Conservation (phyloP, 2,329 filamentous ascomycete genomes). For the Alternaria sp. region DNA sequence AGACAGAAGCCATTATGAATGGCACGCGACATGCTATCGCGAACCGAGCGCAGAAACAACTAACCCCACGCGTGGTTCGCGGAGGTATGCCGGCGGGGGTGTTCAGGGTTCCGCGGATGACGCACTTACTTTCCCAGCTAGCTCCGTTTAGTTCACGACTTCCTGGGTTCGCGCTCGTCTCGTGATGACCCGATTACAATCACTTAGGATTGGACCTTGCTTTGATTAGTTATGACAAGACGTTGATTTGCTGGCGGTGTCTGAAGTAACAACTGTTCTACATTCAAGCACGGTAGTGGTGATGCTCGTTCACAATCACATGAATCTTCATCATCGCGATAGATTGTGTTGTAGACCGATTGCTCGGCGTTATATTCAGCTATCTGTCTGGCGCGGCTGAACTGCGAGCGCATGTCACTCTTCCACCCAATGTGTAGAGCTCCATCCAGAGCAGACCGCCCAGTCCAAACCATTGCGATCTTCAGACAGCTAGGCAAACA, state of each 20-base stretch:
- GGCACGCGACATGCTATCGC: constrained; percentile 21
- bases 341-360: constrained; percentile 20
- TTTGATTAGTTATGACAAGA: background rate
- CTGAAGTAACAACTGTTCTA: background rate
- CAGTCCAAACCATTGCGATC: constrained; percentile 33
- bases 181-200: background rate
- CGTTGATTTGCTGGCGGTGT: background rate
- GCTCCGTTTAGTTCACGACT: constrained; percentile 1
- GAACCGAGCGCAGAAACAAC: constrained; percentile 6
- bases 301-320: background rate
- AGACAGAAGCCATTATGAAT: background rate
- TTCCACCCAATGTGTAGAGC: constrained; percentile 21
- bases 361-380: constrained; percentile 36
- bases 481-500: constrained; percentile 39
- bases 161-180: background rate
- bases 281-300: background rate
- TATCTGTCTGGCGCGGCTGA: constrained; percentile 32
- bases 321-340: background rate
- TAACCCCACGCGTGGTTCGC: constrained; percentile 22
- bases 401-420: constrained; percentile 21
- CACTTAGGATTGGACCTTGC: background rate
- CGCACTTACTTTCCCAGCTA: constrained; percentile 16
- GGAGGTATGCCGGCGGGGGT: constrained; percentile 14
- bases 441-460: constrained; percentile 27
- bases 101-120: constrained; percentile 21